Evolutionary conservation across 768 basidiomycete species (phyloP), one percentile per base, ranked within the genome.

Genomic region (Auriscalpium vulgare): DNA sequence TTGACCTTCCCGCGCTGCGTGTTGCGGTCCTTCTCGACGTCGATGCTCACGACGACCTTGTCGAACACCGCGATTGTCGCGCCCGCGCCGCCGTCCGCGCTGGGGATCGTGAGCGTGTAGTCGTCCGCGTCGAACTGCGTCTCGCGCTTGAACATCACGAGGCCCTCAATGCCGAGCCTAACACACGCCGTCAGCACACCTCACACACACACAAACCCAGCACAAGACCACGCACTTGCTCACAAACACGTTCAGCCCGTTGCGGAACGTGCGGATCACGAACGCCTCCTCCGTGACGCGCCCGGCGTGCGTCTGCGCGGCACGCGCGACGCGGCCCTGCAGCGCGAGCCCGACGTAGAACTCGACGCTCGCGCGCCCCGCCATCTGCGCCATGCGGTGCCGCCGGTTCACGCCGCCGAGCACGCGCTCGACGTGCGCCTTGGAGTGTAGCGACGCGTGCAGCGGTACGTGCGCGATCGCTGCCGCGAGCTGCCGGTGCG

Each of bases 351-450:
- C 95, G 29, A 97, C 94, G 64, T 97, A 98, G 62, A 98, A 99
- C 71, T 99, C 95, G 36, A 97, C 88, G 67, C 92, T 95, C 0
- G 97, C 97, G 13, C 97, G 79, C 4, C 95, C 85, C 0, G 97
- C 97, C 89, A 95, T 95, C 66, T 99, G 97, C 0, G 97, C 97
- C 82, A 95, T 88, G 29, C 95, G 81, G 68, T 99, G 95, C 16
- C 95, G 80, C 45, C 85, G 81, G 65, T 98, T 99, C 51, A 98
- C 88, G 21, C 88, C 84, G 55, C 85, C 86, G 60, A 98, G 71
- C 8, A 89, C 80, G 17, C 85, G 83, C 67, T 98, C 97, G 3
- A 98, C 90, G 63, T 92, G 85, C 13, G 80, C 68, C 68, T 94
- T 92, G 0, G 91, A 91, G 64, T 97, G 93, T 1, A 99, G 75